Evolutionary conservation across 1,284 basidiomycete species (phyloP), one percentile per base, ranked within the genome.

Genomic region (Puccinia hordei): DNA sequence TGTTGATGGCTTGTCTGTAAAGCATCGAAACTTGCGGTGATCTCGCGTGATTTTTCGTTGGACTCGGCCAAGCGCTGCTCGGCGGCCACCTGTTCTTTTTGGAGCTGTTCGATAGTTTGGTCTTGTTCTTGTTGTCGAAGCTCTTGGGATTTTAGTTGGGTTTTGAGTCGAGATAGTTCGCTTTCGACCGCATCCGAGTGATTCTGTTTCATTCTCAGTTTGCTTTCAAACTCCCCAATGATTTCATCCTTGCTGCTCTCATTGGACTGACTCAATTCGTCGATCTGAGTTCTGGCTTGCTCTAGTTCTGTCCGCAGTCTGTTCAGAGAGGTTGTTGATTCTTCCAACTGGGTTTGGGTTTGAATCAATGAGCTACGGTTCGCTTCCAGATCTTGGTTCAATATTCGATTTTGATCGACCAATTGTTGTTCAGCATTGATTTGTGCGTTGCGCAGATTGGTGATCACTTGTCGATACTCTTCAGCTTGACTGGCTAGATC

Each of bases 151-250:
- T 59, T 71, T 8, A 80, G 51, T 35, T 59, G 55, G 33, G 63
- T 80, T 49, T 71, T 69, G 15, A 63, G 15, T 71, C 51, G 27
- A 44, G 77, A 80, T 22, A 80, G 57, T 71, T 80, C 77, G 27
- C 77, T 80, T 17, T 80, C 77, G 33, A 80, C 38, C 5, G 68
- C 66, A 38, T 80, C 77, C 5, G 77, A 80, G 41, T 80, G 66
- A 61, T 69, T 27, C 44, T 80, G 77, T 55, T 80, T 80, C 77
- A 80, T 80, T 24, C 77, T 69, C 44, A 80, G 57, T 33, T 80
- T 80, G 49, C 41, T 63, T 71, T 80, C 68, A 49, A 61, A 63
- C 44, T 80, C 77, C 59, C 71, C 53, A 72, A 71, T 61, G 38
- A 80, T 72, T 24, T 80, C 77, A 73, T 80, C 77, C 57, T 61